Evolutionary conservation across 2,329 filamentous ascomycete species (phyloP).

Genomic region (Rutstroemia sp.): DNA sequence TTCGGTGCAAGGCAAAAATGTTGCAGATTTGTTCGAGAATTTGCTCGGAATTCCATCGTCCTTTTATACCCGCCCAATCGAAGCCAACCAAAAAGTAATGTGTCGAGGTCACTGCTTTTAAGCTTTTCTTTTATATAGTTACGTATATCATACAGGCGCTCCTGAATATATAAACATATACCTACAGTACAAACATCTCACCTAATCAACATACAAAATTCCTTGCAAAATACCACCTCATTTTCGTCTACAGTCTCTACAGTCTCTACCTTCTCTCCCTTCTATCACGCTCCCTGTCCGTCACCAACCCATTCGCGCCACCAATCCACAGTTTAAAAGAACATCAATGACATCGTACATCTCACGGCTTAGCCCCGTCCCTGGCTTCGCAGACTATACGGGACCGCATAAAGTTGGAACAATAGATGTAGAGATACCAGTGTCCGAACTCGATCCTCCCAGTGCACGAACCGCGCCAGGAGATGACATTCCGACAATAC

Average conservation of each 20-base stretch:
- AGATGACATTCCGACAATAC: slow-evolving; percentile 57
- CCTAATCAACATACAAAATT: not conserved
- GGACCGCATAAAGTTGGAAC: slow-evolving; percentile 75
- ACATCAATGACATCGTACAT: slow-evolving; percentile 25
- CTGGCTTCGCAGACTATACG: slow-evolving; percentile 65
- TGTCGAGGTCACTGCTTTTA: too few species aligned
- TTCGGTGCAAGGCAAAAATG: not conserved
- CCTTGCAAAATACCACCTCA: not conserved
- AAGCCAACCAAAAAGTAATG: too few species aligned
- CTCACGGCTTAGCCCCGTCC: slow-evolving; percentile 58
- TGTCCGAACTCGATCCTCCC: slow-evolving; percentile 49
- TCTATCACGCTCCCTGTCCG: not conserved
- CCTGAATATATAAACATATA: too few species aligned
- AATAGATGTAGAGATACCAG: slow-evolving; percentile 72
- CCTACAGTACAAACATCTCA: too few species aligned
- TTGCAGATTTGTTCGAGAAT: too few species aligned
- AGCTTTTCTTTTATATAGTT: too few species aligned
- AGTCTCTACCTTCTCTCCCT: not conserved
- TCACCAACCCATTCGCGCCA: not conserved
- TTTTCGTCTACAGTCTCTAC: too few species aligned
- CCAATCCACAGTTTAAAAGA: not conserved
- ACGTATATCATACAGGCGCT: too few species aligned
- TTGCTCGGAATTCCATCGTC: too few species aligned
- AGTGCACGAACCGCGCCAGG: slow-evolving; percentile 37
- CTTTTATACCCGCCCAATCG: too few species aligned